Base-by-base conservation (phyloP, 2,329 filamentous ascomycete genomes). In the Cephalotrichum gorgonifer region DNA sequence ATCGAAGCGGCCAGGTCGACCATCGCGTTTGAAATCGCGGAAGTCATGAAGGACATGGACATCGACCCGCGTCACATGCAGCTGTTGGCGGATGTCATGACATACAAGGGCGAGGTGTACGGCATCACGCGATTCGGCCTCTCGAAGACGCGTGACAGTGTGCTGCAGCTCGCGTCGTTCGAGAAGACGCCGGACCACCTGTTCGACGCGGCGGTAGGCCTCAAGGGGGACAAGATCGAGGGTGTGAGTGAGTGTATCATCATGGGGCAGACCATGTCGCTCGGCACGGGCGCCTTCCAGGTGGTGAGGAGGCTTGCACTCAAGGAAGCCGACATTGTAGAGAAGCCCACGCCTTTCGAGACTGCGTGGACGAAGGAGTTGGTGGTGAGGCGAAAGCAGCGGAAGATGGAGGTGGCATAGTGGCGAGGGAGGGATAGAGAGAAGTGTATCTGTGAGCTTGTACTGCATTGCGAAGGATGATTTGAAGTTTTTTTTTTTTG, bases 51-150 rank as follows among this genome's bases (percentile, higher is more conserved):
- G 31, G 82, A 85, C 63, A 96, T 98, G 89, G 83, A 81, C 65
- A 97, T 98, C 59, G 93, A 98, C 67, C 91, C 90, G 42, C 86
- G 93, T 50, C 93, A 98, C 70, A 97, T 98, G 89, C 86, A 96
- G 64, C 78, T 98, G 17, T 79, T 98, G 2, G 91, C 93, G 11
- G 93, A 98, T 60, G 90, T 96, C 48, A 98, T 98, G 93, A 97
- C 93, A 1, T 97, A 91, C 76, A 97, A 96, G 71, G 93, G 93
- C 46, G 91, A 97, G 57, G 87, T 98, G 0, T 77, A 96, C 17
- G 93, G 93, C 47, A 98, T 98, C 62, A 98, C 93, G 2, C 85
- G 93, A 28, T 97, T 97, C 65, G 93, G 93, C 47, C 75, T 98
- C 25, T 86, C 89, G 50, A 98, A 97, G 74, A 97, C 95, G 85